These are phyloP conservation scores for Cyathus striatus DNA, from an alignment of 768 basidiomycete genomes.

Conservation along the genomic window DNA sequence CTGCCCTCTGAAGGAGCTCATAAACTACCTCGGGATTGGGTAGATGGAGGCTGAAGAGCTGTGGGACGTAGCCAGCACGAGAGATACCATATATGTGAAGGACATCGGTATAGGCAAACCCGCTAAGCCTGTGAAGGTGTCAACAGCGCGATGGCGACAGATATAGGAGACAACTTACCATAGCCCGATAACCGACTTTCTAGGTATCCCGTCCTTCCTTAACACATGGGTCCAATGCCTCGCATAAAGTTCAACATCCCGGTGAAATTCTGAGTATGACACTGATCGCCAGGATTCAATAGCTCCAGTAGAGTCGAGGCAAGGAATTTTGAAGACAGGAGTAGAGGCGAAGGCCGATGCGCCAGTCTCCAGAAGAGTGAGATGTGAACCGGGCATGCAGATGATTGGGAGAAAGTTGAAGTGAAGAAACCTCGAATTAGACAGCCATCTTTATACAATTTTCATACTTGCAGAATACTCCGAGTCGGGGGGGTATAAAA, in stretches of 20 bases:
- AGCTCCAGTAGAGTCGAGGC: slow-evolving; percentile 33
- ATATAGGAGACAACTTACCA: slow-evolving; percentile 44
- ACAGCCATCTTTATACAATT: slow-evolving; percentile 8
- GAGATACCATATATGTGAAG: slow-evolving; percentile 73
- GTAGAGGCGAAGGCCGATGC: slow-evolving; percentile 42
- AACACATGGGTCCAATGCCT: slow-evolving; percentile 56
- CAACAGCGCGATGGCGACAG: neutral
- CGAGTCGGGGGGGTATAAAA: slow-evolving; percentile 27
- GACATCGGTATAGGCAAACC: slow-evolving; percentile 66
- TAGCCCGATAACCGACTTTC: slow-evolving; percentile 61
- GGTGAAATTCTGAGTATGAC: slow-evolving; percentile 58
- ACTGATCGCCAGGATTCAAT: slow-evolving; percentile 54
- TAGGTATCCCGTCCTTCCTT: slow-evolving; percentile 36
- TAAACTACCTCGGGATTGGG: slow-evolving; percentile 68
- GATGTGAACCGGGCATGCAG: slow-evolving; percentile 49
- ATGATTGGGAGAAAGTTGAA: slow-evolving; percentile 9
- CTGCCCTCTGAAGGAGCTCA: slow-evolving; percentile 60
- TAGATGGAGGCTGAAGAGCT: slow-evolving; percentile 73
- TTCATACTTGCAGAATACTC: neutral
- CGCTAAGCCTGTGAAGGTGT: slow-evolving; percentile 50
- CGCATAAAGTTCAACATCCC: slow-evolving; percentile 62
- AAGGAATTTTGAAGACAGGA: slow-evolving; percentile 59
- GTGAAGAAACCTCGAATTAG: slow-evolving; percentile 7
- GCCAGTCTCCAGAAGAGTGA: slow-evolving; percentile 56
- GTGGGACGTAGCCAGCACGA: slow-evolving; percentile 73